These are phyloP conservation scores for Acmispon strigosus DNA, from an alignment of 306 rosid genomes.

Conservation along the genomic window DNA sequence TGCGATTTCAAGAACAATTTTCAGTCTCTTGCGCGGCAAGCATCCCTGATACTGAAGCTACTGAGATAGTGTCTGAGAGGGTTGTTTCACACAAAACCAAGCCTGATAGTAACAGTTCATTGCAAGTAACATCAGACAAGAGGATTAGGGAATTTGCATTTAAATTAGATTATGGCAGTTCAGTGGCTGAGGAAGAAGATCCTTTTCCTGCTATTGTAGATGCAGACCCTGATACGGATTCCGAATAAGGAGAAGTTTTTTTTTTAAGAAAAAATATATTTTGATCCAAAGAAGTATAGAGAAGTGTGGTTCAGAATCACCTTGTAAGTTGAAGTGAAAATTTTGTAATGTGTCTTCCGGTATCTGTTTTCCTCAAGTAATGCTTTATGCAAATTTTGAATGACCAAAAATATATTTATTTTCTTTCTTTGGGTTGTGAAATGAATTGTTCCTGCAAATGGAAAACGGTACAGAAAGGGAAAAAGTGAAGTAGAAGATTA, in stretches of 20 bases:
- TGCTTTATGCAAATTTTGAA: conserved; percentile 4
- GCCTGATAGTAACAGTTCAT: conserved; percentile 17
- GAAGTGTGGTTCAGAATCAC: neutral
- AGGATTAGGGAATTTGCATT: conserved; percentile 12
- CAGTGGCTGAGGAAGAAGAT: conserved; percentile 31
- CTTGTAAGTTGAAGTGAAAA: neutral
- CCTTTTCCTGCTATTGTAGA: conserved; percentile 68
- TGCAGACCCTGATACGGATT: conserved; percentile 66
- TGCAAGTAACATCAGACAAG: conserved; percentile 13
- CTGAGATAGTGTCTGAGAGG: conserved; percentile 14
- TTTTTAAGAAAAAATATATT: neutral
- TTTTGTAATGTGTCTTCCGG: neutral
- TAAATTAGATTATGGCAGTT: conserved; percentile 12
- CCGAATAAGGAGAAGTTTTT: conserved; percentile 22
- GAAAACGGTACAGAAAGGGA: too few species aligned
- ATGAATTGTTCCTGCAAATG: too few species aligned
- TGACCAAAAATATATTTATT: neutral
- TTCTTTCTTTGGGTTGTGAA: too few species aligned
- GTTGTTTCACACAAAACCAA: conserved; percentile 8
- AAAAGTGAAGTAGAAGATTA: too few species aligned
- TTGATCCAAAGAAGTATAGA: neutral
- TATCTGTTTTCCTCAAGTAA: neutral
- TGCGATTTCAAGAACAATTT: conserved; percentile 28
- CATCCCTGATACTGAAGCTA: conserved; percentile 15
- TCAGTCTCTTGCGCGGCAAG: conserved; percentile 5